phyloP scores from a whole-genome alignment of 2,329 filamentous ascomycete genomes.

The Phialophora macrospora region DNA sequence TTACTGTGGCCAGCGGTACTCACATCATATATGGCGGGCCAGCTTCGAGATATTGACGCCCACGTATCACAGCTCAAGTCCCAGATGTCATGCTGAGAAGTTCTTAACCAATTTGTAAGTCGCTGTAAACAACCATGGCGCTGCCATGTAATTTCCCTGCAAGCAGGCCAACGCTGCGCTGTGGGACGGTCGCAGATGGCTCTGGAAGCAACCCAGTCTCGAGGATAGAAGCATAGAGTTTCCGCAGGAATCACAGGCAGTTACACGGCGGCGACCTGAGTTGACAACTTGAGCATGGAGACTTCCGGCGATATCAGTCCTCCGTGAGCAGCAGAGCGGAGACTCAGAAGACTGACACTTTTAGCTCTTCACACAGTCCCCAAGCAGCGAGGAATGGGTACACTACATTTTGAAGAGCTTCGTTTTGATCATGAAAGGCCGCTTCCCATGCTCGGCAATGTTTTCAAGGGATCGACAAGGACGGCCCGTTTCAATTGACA shows the following conservation, averaged over 20 bases:
- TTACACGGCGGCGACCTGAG: neutral
- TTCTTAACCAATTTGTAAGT: neutral
- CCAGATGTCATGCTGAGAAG: neutral
- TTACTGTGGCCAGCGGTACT: neutral
- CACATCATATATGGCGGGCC: neutral
- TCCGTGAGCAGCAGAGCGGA: neutral
- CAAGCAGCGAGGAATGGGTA: neutral
- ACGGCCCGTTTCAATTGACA: no score
- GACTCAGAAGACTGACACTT: neutral
- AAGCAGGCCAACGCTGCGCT: neutral
- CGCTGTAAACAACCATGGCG: neutral
- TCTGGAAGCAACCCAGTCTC: neutral
- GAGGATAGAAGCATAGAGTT: neutral
- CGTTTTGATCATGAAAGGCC: neutral
- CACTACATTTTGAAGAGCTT: constrained; percentile 1
- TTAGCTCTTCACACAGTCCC: neutral
- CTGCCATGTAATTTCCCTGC: neutral
- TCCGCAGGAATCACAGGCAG: neutral
- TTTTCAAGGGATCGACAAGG: neutral
- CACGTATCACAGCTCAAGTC: neutral
- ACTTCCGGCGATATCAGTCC: neutral
- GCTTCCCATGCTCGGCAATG: neutral
- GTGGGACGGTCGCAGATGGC: neutral
- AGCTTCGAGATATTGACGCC: neutral
- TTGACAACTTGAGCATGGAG: neutral